phyloP scores from a whole-genome alignment of 148 eudicot species.

The Cornus florida region DNA sequence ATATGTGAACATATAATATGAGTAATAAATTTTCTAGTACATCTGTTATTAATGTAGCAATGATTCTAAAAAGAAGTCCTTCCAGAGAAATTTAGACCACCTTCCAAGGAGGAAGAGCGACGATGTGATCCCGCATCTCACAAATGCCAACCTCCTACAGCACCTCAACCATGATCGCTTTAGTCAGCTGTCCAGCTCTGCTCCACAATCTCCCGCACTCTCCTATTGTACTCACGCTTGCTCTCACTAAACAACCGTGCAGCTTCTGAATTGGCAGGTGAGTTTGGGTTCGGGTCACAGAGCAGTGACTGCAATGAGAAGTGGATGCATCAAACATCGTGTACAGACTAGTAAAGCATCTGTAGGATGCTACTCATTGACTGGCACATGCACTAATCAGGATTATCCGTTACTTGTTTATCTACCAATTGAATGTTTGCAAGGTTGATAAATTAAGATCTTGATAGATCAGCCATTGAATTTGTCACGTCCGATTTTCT shows the following conservation, averaged over 20 bases:
- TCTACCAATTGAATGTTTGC: too few species aligned
- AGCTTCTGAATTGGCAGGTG: constrained; percentile 15
- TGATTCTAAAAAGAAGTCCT: background rate
- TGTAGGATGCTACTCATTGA: too few species aligned
- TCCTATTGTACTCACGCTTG: constrained; percentile 13
- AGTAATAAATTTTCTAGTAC: background rate
- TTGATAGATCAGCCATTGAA: too few species aligned
- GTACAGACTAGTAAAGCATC: background rate
- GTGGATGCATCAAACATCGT: background rate
- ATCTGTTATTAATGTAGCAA: background rate
- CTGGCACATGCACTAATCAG: too few species aligned
- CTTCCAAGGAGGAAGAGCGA: background rate
- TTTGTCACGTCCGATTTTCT: too few species aligned
- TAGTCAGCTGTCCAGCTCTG: constrained; percentile 15
- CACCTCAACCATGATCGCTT: background rate
- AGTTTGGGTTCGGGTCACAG: constrained; percentile 8
- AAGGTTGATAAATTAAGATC: too few species aligned
- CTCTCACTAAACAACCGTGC: constrained; percentile 9
- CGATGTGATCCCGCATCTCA: background rate
- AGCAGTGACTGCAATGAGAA: constrained; percentile 12
- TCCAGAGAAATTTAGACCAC: background rate
- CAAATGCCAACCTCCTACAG: background rate
- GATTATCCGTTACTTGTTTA: too few species aligned
- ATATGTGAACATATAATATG: background rate
- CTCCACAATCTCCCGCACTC: constrained; percentile 7